Percentiles rank a stretch among this genome's conserved stretches.
Evolutionary conservation across 164 flowering plant species (phyloP).

Genomic region (grape (Vitis vinifera)): DNA sequence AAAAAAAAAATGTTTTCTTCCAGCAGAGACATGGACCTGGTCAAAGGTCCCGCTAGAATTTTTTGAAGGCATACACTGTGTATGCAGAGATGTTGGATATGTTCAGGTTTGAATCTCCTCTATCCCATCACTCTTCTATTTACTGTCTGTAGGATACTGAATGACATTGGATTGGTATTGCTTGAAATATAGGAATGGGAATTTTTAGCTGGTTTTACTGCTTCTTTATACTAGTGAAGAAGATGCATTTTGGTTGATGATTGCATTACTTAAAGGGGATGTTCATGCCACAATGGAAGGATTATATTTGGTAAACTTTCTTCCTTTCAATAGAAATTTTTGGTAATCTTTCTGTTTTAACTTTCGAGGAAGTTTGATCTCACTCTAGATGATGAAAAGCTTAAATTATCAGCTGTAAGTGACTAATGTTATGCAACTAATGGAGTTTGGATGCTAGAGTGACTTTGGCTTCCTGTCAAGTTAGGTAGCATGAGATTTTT

Average conservation of each 20-base stretch:
- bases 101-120: conserved; percentile 70
- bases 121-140: neutral
- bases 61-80: conserved; percentile 95
- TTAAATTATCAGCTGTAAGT: neutral
- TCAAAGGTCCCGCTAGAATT: conserved; percentile 97
- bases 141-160: neutral
- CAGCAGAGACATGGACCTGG: conserved; percentile 99
- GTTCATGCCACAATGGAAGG: conserved; percentile 99
- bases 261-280: conserved; percentile 94
- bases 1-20: conserved; percentile 56
- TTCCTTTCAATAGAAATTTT: too few relatives aligned
- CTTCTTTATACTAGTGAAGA: conserved; percentile 99
- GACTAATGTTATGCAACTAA: too few relatives aligned
- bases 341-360: too few relatives aligned
- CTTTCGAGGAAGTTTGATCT: neutral
- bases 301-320: conserved; percentile 67
- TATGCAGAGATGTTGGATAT: conserved; percentile 97
- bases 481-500: too few relatives aligned
- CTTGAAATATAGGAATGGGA: conserved; percentile 86
- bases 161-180: conserved; percentile 1
- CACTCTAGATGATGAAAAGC: neutral
- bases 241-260: conserved; percentile 98
- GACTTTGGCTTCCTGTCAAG: neutral
- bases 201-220: conserved; percentile 82
- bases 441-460: neutral